Evolutionary conservation across 2,329 filamentous ascomycete genomes (phyloP).

Genomic region (Colletotrichum limetticola): DNA sequence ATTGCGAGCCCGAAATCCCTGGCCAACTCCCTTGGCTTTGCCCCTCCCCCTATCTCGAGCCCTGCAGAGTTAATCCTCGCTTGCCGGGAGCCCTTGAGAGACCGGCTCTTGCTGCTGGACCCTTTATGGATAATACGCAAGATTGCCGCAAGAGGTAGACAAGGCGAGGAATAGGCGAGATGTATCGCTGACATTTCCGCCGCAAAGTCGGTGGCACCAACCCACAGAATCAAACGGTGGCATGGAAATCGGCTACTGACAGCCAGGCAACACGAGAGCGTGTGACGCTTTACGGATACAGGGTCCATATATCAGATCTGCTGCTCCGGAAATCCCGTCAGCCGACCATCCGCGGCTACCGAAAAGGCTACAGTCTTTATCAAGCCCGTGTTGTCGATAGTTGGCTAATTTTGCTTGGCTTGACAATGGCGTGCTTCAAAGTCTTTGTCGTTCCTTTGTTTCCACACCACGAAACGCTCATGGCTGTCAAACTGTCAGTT

Average conservation of each 20-base stretch:
- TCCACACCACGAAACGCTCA: background rate
- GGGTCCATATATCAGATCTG: constrained; percentile 3
- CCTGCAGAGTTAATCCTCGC: constrained; percentile 28
- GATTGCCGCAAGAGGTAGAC: constrained; percentile 31
- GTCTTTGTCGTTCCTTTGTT: background rate
- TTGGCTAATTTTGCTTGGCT: background rate
- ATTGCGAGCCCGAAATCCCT: constrained; percentile 13
- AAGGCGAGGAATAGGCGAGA: constrained; percentile 21
- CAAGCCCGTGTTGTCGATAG: background rate
- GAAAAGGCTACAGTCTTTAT: background rate
- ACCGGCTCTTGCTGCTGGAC: constrained; percentile 24
- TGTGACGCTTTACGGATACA: constrained; percentile 12
- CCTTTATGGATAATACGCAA: constrained; percentile 31
- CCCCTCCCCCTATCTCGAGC: constrained; percentile 35
- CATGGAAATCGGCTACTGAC: constrained; percentile 13
- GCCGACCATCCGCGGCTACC: background rate
- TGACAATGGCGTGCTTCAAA: background rate
- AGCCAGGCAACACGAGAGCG: constrained; percentile 8
- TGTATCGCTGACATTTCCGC: constrained; percentile 17
- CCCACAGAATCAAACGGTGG: constrained; percentile 7
- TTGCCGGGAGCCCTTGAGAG: constrained; percentile 25
- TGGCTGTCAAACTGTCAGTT: background rate
- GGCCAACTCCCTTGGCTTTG: constrained; percentile 14
- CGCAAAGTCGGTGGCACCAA: constrained; percentile 12
- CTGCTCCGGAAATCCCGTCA: background rate